These are phyloP conservation scores for Calendula officinalis DNA, from an alignment of 129 eudicot species.

Conservation along the genomic window DNA sequence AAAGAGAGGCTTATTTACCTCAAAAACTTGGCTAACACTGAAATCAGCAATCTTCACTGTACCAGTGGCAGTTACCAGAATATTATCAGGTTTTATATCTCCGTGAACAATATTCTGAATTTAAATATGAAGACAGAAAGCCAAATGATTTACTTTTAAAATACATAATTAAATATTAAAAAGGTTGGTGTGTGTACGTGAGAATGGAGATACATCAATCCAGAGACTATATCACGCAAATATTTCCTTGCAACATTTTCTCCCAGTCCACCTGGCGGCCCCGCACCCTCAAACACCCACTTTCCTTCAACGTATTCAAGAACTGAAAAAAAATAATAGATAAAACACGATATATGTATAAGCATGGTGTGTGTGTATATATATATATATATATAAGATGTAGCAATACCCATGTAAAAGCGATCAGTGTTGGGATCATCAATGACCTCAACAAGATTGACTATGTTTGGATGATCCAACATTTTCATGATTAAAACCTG, in stretches of 20 bases:
- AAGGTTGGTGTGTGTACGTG: conserved; percentile 51
- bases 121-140: conserved; percentile 8
- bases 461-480: conserved; percentile 88
- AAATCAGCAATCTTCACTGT: conserved; percentile 88
- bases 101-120: conserved; percentile 91
- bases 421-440: conserved; percentile 85
- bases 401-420: conserved; percentile 87
- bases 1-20: conserved; percentile 48
- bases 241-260: conserved; percentile 69
- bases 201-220: conserved; percentile 89
- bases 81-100: conserved; percentile 95
- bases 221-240: conserved; percentile 81
- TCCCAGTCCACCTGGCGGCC: conserved; percentile 70
- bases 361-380: background rate
- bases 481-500: conserved; percentile 95
- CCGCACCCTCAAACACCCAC: conserved; percentile 68
- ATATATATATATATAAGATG: background rate
- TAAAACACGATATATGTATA: background rate
- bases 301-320: conserved; percentile 89
- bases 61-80: conserved; percentile 76
- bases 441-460: conserved; percentile 92
- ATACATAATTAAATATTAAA: conserved; percentile 8
- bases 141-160: conserved; percentile 18
- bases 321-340: conserved; percentile 38
- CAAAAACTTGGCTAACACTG: conserved; percentile 97